Percentiles rank a stretch among this genome's conserved stretches.
Conservation (phyloP, 83 land plant genomes). For the Larix sibirica region DNA sequence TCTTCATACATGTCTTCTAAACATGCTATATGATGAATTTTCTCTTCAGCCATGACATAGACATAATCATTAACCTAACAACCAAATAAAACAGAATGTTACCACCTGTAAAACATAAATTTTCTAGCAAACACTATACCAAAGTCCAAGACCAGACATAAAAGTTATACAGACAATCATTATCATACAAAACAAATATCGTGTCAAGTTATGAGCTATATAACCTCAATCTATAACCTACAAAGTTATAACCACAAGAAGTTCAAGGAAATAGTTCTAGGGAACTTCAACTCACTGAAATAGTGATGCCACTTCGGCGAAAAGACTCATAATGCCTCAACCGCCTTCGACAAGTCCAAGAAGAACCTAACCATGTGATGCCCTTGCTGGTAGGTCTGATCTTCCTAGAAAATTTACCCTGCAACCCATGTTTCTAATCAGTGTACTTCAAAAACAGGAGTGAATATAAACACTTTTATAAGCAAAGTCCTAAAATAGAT, state of each 20-base stretch:
- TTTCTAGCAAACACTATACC: neutral
- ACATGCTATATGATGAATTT: slow-evolving; percentile 83
- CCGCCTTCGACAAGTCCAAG: slow-evolving; percentile 73
- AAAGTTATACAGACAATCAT: neutral
- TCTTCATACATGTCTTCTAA: slow-evolving; percentile 96
- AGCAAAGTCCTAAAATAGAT: neutral
- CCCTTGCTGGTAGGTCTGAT: slow-evolving; percentile 31
- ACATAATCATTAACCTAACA: slow-evolving; percentile 83
- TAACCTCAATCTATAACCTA: neutral
- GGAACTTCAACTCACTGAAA: slow-evolving; percentile 56
- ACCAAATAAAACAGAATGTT: neutral
- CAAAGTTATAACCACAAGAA: neutral
- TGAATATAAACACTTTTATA: neutral
- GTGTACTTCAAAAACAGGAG: neutral
- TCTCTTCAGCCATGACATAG: slow-evolving; percentile 83
- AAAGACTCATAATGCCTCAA: slow-evolving; percentile 79
- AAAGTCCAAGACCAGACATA: neutral
- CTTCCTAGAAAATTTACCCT: slow-evolving; percentile 25
- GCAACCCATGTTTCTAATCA: neutral
- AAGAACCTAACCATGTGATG: slow-evolving; percentile 76
- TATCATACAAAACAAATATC: neutral
- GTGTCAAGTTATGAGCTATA: neutral
- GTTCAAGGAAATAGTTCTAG: neutral
- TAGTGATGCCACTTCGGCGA: slow-evolving; percentile 65
- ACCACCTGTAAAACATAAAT: slow-evolving; percentile 5